These are phyloP conservation scores for Paraphoma chrysanthemicola DNA, from an alignment of 2,329 filamentous ascomycete genomes.

Conservation along the genomic window DNA sequence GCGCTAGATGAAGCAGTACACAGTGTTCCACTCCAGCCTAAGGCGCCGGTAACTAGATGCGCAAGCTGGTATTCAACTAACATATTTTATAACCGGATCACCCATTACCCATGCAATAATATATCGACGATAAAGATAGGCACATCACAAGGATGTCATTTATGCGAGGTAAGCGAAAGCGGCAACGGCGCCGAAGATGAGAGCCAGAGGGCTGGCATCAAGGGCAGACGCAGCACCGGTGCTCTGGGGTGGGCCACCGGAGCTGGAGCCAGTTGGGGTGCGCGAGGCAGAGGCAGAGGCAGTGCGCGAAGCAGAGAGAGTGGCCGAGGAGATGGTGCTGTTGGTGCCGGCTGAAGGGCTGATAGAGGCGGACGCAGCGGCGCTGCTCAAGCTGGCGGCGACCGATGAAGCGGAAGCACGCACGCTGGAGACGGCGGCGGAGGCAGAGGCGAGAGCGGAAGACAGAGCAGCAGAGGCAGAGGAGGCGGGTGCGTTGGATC, in stretches of 20 bases:
- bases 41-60: slow-evolving; percentile 6
- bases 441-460: slow-evolving; percentile 26
- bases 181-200: slow-evolving; percentile 50
- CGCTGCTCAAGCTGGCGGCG: slow-evolving; percentile 32
- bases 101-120: slow-evolving; percentile 26
- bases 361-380: slow-evolving; percentile 28
- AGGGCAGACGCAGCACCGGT: slow-evolving; percentile 38
- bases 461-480: slow-evolving; percentile 30
- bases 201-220: slow-evolving; percentile 46
- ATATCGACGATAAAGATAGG: neutral
- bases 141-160: slow-evolving; percentile 7
- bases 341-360: slow-evolving; percentile 27
- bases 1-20: slow-evolving; percentile 33
- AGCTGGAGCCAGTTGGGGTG: slow-evolving; percentile 16
- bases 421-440: slow-evolving; percentile 16
- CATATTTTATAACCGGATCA: neutral
- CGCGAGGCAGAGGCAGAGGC: slow-evolving; percentile 16
- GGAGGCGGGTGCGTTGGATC: slow-evolving; percentile 23
- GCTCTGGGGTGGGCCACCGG: slow-evolving; percentile 24
- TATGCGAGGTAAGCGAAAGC: slow-evolving; percentile 52
- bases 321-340: slow-evolving; percentile 34
- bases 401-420: slow-evolving; percentile 34
- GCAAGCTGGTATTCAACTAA: neutral
- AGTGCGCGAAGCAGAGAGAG: slow-evolving; percentile 23
- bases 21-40: slow-evolving; percentile 11